These are phyloP conservation scores for Pleurozium schreberi DNA, from an alignment of 225 moss, liverwort and hornwort species.

Conservation along the genomic window DNA sequence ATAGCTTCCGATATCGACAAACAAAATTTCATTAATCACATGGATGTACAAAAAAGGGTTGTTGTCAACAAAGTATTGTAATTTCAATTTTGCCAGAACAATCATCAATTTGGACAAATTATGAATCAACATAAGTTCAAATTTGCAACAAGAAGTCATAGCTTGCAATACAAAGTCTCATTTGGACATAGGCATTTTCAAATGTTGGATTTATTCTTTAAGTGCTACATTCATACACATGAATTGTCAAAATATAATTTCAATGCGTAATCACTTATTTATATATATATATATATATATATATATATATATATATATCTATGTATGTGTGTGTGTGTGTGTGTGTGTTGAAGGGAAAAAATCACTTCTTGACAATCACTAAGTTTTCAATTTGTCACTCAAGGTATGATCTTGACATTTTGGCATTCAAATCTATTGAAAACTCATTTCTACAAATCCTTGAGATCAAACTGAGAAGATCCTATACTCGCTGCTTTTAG, in stretches of 20 bases:
- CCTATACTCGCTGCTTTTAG: background rate
- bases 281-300: no score
- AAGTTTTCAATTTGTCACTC: background rate
- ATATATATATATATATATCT: no score
- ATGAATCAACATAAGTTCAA: background rate
- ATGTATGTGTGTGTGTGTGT: no score
- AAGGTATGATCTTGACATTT: background rate
- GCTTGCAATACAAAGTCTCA: accelerated
- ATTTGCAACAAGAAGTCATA: background rate
- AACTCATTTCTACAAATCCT: background rate
- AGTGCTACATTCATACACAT: background rate
- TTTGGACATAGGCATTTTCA: background rate
- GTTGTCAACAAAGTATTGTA: background rate
- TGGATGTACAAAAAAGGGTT: background rate
- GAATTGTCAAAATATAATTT: background rate
- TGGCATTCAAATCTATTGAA: background rate
- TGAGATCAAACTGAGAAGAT: background rate
- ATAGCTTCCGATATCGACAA: background rate
- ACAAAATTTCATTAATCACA: background rate
- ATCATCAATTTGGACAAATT: background rate
- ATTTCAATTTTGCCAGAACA: background rate
- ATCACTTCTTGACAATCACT: no score
- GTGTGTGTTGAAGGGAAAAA: no score
- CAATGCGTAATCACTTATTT: background rate
- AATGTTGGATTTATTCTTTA: background rate